These are phyloP conservation scores for Pulveroboletus sp. DNA, from an alignment of 768 basidiomycete species.

Conservation along the genomic window DNA sequence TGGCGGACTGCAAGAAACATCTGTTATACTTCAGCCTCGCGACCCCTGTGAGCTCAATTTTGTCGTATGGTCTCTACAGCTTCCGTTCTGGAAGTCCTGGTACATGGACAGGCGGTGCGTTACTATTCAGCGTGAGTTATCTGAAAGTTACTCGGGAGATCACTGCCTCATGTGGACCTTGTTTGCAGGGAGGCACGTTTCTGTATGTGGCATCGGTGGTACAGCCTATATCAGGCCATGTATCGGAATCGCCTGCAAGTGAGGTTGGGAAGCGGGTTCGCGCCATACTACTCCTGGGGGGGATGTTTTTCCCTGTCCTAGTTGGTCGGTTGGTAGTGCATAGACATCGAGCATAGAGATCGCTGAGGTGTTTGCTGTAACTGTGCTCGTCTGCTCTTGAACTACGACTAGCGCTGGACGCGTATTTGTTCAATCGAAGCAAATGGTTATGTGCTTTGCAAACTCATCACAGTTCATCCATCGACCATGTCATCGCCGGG, in stretches of 20 bases:
- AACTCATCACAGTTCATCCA: constrained; percentile 4
- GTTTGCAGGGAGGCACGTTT: constrained; percentile 79
- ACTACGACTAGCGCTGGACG: not conserved
- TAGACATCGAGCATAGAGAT: constrained; percentile 35
- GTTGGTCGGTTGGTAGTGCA: constrained; percentile 61
- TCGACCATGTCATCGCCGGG: constrained; percentile 25
- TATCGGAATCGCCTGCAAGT: constrained; percentile 30
- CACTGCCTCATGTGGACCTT: not conserved
- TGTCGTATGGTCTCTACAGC: constrained; percentile 66
- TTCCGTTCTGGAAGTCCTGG: constrained; percentile 39
- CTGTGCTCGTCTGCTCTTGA: not conserved
- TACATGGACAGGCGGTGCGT: constrained; percentile 64
- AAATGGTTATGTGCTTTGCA: not conserved
- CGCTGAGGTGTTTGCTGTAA: not conserved
- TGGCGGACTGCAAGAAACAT: constrained; percentile 65
- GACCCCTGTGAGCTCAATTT: constrained; percentile 76
- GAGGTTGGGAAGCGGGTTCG: constrained; percentile 45
- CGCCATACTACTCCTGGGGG: constrained; percentile 50
- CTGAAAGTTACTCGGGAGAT: not conserved
- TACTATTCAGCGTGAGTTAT: constrained; percentile 75
- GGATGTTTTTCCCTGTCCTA: constrained; percentile 68
- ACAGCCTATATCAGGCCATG: constrained; percentile 62
- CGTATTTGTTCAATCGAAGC: constrained; percentile 1
- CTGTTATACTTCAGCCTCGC: constrained; percentile 76
- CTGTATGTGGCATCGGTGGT: constrained; percentile 90